Base-by-base conservation (phyloP, 2,329 filamentous ascomycete genomes). In the Phyllachora maydis region DNA sequence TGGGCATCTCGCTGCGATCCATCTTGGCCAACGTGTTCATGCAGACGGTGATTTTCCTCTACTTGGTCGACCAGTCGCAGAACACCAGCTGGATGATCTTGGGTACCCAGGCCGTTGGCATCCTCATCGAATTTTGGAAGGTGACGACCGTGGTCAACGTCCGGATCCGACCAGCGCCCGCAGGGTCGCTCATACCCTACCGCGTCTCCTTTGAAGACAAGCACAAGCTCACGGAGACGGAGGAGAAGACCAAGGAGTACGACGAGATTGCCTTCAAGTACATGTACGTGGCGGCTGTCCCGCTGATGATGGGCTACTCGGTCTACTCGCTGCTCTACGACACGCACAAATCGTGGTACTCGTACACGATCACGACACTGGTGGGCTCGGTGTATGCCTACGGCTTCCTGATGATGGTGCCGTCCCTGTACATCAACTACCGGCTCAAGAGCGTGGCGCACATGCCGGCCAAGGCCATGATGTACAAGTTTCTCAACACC, bases 81-180 rank as follows among this genome's bases (percentile, higher is more conserved):
- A 90, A 88, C 46, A 98, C 88, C 1, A 91, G 77, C 33, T 98
- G 85, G 85, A 95, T 98, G 82, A 95, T 98, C 37, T 58, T 98
- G 11, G 82, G 83, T 23, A 76, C 79, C 8, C 88, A 98, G 52
- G 88, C 75, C 11, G 69, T 91, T 31, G 82, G 83, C 23, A 68
- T 68, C 26, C 26, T 68, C 21, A 67, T 69, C 33, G 64, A 69
- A 42, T 49, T 68, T 30, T 98, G 88, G 88, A 98, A 98, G 50
- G 72, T 98, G 38, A 98, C 88, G 7, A 95, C 92, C 24, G 68
- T 83, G 0, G 88, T 95, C 37, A 69, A 98, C 39, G 77, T 98
- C 27, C 72, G 81, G 26, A 38, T 95, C 28, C 73, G 79, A 8
- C 59, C 68, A 4, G 63, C 74, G 0, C 54, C 60, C 0, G 59